Conservation (phyloP, 23 red algal species). For the Porphyridium purpureum region DNA sequence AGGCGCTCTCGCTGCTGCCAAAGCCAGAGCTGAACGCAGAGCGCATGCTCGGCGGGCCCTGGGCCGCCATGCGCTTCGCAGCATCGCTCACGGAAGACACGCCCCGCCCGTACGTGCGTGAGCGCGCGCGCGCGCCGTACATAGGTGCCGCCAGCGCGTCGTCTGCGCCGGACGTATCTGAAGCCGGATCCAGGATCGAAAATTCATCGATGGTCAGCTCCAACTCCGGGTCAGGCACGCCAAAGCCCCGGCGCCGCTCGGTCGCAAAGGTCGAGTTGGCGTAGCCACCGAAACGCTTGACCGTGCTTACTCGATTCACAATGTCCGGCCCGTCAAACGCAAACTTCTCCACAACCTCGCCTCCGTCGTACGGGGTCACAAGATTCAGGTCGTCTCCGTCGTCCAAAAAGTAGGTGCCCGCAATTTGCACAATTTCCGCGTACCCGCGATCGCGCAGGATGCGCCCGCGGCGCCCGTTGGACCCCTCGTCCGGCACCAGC, state of each 20-base stretch:
- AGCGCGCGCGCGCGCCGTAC: too few relatives aligned
- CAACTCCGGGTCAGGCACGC: background rate
- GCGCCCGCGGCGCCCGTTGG: conserved; percentile 29
- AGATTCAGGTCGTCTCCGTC: conserved; percentile 47
- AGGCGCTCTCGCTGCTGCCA: too few relatives aligned
- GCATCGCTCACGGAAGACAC: too few relatives aligned
- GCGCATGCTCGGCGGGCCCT: background rate
- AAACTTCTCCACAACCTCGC: conserved; percentile 83
- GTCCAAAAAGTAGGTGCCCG: conserved; percentile 62
- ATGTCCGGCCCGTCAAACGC: conserved; percentile 67
- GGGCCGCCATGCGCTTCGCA: background rate
- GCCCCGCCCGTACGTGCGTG: too few relatives aligned
- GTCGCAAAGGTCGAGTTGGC: conserved; percentile 75
- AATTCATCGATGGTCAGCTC: too few relatives aligned
- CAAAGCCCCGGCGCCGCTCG: conserved; percentile 21
- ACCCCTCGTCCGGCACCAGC: conserved; percentile 30
- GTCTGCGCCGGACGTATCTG: too few relatives aligned
- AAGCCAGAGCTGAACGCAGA: background rate
- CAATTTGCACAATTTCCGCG: conserved; percentile 88
- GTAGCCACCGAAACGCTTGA: conserved; percentile 87
- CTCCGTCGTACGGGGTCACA: conserved; percentile 82
- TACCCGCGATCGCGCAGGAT: conserved; percentile 91
- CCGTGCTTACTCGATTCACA: conserved; percentile 65
- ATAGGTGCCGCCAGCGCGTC: too few relatives aligned
- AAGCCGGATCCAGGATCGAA: too few relatives aligned